These are phyloP conservation scores for Gleditsia sinensis DNA, from an alignment of 306 rosid species.

Conservation along the genomic window DNA sequence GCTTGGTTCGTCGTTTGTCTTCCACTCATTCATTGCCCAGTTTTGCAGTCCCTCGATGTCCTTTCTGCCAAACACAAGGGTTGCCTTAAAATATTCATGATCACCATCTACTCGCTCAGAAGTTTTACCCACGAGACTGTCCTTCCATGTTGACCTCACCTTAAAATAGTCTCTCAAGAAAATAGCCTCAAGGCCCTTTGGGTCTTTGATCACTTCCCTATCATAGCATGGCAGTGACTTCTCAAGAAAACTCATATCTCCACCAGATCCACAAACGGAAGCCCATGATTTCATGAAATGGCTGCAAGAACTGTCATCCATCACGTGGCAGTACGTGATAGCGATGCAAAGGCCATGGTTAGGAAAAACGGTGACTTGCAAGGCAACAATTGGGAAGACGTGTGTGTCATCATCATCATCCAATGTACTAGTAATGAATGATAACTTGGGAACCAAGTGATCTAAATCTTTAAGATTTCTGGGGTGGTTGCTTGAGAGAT, in stretches of 20 bases:
- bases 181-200: conserved; percentile 18
- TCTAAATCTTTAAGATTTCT: conserved; percentile 16
- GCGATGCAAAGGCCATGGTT: conserved; percentile 42
- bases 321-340: conserved; percentile 47
- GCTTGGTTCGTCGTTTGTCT: background rate
- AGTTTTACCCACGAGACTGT: conserved; percentile 12
- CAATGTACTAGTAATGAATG: background rate
- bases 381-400: conserved; percentile 28
- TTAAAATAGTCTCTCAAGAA: conserved; percentile 40
- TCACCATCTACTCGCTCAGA: background rate
- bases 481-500: conserved; percentile 30
- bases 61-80: conserved; percentile 31
- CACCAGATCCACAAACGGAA: conserved; percentile 15
- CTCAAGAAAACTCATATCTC: background rate
- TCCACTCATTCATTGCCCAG: conserved; percentile 1
- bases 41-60: conserved; percentile 28
- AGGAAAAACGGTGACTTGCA: conserved; percentile 37
- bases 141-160: conserved; percentile 38
- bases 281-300: conserved; percentile 49
- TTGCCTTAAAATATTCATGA: conserved; percentile 22
- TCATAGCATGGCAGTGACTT: conserved; percentile 28
- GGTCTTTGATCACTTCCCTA: conserved; percentile 37
- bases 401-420: background rate
- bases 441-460: conserved; percentile 33
- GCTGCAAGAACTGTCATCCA: conserved; percentile 35